Evolutionary conservation across 208 protist genomes (phyloP).

Genomic region (Trypanosoma brucei): DNA sequence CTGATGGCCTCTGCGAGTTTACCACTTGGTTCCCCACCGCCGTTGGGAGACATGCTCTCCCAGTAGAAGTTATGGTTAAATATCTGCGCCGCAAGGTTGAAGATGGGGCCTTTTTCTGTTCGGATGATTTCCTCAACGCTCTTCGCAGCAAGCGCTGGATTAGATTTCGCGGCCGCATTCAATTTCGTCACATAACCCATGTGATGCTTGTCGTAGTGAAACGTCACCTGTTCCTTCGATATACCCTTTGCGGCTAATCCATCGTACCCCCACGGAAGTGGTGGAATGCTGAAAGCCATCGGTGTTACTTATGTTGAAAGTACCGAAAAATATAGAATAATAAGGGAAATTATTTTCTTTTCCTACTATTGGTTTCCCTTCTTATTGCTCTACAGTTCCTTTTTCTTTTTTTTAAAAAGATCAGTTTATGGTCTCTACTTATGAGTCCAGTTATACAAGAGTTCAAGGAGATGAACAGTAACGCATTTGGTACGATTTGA

Average conservation of each 20-base stretch:
- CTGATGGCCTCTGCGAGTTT: conserved; percentile 69
- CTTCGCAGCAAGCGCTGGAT: conserved; percentile 60
- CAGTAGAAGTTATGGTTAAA: conserved; percentile 96
- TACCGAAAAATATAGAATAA: no score
- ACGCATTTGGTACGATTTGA: no score
- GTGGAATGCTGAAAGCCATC: conserved; percentile 67
- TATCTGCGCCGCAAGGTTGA: conserved; percentile 92
- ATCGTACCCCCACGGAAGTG: conserved; percentile 76
- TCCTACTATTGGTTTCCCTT: no score
- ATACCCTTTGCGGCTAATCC: conserved; percentile 79
- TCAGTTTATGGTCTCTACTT: no score
- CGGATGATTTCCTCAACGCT: conserved; percentile 82
- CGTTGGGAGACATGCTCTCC: conserved; percentile 70
- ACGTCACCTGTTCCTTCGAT: conserved; percentile 84
- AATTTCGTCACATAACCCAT: conserved; percentile 89
- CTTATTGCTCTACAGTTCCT: background rate
- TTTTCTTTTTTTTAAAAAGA: background rate
- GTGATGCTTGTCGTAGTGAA: conserved; percentile 92
- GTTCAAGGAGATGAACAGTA: no score
- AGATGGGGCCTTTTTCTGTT: conserved; percentile 72
- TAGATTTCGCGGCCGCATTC: conserved; percentile 68
- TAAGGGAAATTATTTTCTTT: no score
- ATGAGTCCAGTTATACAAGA: no score
- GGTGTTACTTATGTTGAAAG: no score
- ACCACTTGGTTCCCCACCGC: conserved; percentile 57